A percentile compares a stretch with the other conserved stretches of the same genome.
Evolutionary conservation across 2,329 filamentous ascomycete genomes (phyloP).

Genomic region (Pseudogymnoascus sp.): DNA sequence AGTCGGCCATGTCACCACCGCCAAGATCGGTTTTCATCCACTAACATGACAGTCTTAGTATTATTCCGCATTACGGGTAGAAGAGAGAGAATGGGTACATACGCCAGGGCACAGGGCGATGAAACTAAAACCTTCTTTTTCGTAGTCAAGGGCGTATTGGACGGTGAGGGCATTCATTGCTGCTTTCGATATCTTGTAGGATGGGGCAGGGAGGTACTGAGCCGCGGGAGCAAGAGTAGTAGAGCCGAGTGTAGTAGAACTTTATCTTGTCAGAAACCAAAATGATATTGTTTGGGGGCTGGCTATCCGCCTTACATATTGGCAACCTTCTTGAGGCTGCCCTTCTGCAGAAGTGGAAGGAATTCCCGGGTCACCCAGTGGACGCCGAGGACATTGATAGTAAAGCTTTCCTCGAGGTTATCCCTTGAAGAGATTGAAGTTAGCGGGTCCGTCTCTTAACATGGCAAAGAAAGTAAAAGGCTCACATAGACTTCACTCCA

Average conservation of each 20-base stretch:
- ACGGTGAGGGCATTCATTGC: slow-evolving; percentile 41
- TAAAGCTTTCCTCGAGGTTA: slow-evolving; percentile 27
- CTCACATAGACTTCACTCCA: slow-evolving; percentile 14
- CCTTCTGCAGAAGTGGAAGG: slow-evolving; percentile 27
- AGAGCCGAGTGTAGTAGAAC: slow-evolving; percentile 37
- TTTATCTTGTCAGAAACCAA: slow-evolving; percentile 17
- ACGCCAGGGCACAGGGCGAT: slow-evolving; percentile 39
- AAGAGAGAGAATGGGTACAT: slow-evolving; percentile 18
- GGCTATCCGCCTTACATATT: slow-evolving; percentile 16
- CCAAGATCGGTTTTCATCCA: slow-evolving; percentile 41
- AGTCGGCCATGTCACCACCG: slow-evolving; percentile 31
- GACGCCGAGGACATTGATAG: slow-evolving; percentile 32
- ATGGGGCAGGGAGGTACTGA: slow-evolving; percentile 24
- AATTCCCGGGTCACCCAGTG: slow-evolving; percentile 35
- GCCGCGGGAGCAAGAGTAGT: slow-evolving; percentile 24
- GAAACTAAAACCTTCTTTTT: slow-evolving; percentile 36
- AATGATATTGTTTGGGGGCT: slow-evolving; percentile 27
- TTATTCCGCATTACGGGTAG: slow-evolving; percentile 9
- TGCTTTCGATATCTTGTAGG: slow-evolving; percentile 40
- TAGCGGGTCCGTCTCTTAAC: not conserved
- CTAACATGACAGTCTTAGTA: slow-evolving; percentile 22
- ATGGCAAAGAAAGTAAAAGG: not conserved
- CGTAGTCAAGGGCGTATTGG: slow-evolving; percentile 34
- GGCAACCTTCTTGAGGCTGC: not conserved
- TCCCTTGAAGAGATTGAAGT: slow-evolving; percentile 11